phyloP scores from a whole-genome alignment of 495 filamentous ascomycete species.

The Penicillium longicatenatum region DNA sequence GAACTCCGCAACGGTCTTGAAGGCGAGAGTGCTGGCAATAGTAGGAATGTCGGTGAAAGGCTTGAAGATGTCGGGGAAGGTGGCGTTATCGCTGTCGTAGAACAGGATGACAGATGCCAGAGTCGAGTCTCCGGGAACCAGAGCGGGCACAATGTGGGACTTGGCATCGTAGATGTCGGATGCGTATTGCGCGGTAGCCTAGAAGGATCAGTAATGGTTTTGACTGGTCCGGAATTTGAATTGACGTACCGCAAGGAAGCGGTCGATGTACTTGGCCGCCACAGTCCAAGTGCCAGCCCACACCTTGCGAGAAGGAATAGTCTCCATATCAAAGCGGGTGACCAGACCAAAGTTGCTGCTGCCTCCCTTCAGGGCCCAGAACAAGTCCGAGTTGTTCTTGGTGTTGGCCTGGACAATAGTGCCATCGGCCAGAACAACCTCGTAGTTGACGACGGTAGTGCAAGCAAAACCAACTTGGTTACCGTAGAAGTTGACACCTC shows the following conservation, averaged over 20 bases:
- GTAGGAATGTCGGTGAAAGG: conserved; percentile 40
- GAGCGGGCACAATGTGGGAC: conserved; percentile 36
- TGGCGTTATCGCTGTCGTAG: conserved; percentile 34
- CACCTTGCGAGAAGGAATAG: conserved; percentile 49
- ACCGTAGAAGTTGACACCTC: conserved; percentile 53
- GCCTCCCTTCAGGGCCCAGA: conserved; percentile 60
- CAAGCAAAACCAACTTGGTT: conserved; percentile 50
- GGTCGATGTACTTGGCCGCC: conserved; percentile 28
- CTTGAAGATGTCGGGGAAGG: conserved; percentile 37
- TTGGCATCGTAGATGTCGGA: conserved; percentile 36
- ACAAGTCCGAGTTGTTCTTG: conserved; percentile 56
- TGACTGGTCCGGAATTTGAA: background rate
- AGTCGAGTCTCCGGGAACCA: conserved; percentile 30
- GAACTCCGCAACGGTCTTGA: conserved; percentile 39
- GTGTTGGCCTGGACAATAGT: conserved; percentile 55
- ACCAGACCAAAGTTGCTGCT: conserved; percentile 58
- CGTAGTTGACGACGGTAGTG: conserved; percentile 53
- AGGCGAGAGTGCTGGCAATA: conserved; percentile 34
- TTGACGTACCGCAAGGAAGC: conserved; percentile 30
- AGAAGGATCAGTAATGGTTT: background rate
- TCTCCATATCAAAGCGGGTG: conserved; percentile 50
- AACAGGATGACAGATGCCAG: conserved; percentile 40
- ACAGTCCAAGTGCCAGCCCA: conserved; percentile 45
- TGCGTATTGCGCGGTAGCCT: conserved; percentile 36
- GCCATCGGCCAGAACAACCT: conserved; percentile 64